A percentile compares a stretch with the other conserved stretches of the same genome.
Conservation (phyloP, 148 eudicot species). For the Nepenthes gracilis region DNA sequence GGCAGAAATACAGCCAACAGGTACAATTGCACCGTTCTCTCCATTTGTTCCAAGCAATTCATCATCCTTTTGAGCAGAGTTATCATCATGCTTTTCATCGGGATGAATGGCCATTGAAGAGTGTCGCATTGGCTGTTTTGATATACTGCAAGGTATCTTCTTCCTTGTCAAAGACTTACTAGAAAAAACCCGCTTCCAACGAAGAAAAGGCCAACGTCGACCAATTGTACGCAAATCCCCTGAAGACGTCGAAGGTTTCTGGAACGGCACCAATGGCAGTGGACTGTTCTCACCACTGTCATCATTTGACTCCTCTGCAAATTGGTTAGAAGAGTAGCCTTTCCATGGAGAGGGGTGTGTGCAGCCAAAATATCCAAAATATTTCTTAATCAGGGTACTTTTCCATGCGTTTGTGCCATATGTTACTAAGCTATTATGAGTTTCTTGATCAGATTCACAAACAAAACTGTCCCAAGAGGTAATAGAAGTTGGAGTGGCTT, state of each 20-base stretch:
- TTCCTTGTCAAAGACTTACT: too few species aligned
- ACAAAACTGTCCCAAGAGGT: constrained; percentile 2
- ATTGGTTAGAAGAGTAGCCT: constrained; percentile 20
- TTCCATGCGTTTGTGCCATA: constrained; percentile 13
- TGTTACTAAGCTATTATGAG: constrained; percentile 12
- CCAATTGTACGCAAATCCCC: constrained; percentile 13
- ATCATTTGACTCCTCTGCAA: constrained; percentile 22
- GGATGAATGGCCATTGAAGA: too few species aligned
- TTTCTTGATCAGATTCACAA: constrained; percentile 6
- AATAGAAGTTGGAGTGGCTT: constrained; percentile 18
- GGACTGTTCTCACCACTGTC: constrained; percentile 26
- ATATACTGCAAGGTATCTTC: too few species aligned
- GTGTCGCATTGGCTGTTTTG: too few species aligned
- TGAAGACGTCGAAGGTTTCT: constrained; percentile 29
- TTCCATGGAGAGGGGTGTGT: constrained; percentile 26
- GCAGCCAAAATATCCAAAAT: constrained; percentile 19
- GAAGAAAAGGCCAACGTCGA: constrained; percentile 58
- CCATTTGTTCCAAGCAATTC: too few species aligned
- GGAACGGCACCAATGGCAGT: constrained; percentile 56
- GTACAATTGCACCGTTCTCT: constrained; percentile 10
- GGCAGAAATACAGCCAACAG: constrained; percentile 11
- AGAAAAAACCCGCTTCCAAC: constrained; percentile 8
- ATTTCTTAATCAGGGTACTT: constrained; percentile 31
- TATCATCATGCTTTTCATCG: too few species aligned
- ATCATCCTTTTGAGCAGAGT: too few species aligned